A percentile compares a stretch with the other conserved stretches of the same genome.
Conservation (phyloP, 78 protist genomes). For the Dictyostelium brefeldianum region DNA sequence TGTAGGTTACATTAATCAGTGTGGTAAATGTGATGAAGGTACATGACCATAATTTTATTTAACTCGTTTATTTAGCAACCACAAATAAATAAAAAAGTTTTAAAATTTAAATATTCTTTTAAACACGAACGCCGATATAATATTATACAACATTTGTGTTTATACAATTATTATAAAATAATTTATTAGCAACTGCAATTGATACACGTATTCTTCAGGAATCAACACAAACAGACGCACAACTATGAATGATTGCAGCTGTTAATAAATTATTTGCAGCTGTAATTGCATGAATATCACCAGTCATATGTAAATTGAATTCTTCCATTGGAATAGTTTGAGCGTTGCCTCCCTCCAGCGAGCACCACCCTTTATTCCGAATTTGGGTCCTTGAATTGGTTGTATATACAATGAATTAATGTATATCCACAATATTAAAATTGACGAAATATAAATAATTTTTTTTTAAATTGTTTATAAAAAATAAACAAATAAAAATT, state of each 20-base stretch:
- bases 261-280: constrained; percentile 98
- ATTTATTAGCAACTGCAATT: constrained; percentile 97
- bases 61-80: too few relatives aligned
- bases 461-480: too few relatives aligned
- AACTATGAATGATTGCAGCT: constrained; percentile 96
- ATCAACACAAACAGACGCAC: constrained; percentile 90
- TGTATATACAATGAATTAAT: too few relatives aligned
- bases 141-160: too few relatives aligned
- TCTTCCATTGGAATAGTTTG: constrained; percentile 99
- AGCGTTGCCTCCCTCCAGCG: constrained; percentile 97
- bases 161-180: constrained; percentile 98
- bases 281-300: constrained; percentile 99
- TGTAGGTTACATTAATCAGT: constrained; percentile 72
- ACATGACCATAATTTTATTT: too few relatives aligned
- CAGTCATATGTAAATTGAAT: constrained; percentile 97
- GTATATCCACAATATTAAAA: too few relatives aligned
- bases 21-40: too few relatives aligned
- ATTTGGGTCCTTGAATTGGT: constrained; percentile 97
- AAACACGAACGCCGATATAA: too few relatives aligned
- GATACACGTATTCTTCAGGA: constrained; percentile 98
- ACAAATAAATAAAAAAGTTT: too few relatives aligned
- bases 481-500: too few relatives aligned
- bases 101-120: too few relatives aligned
- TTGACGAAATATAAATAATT: too few relatives aligned
- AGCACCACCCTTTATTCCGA: constrained; percentile 98